Percentiles rank a stretch among this genome's conserved stretches.
These are phyloP conservation scores for Leucocoprinus leucothites DNA, from an alignment of 768 basidiomycete species.

Conservation along the genomic window DNA sequence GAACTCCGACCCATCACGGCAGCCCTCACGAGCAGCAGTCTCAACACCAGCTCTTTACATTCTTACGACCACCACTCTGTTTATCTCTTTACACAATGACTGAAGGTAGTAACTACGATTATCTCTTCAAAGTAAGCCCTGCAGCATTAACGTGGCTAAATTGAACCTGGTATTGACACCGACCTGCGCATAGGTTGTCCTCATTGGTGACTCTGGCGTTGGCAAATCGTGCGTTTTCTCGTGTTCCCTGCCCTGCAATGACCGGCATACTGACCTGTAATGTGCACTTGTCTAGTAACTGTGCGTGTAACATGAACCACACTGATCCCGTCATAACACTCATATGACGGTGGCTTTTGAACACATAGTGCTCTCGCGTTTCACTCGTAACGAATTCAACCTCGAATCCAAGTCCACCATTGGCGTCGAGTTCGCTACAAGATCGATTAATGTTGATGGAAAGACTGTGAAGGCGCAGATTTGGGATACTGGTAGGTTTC, in stretches of 20 bases:
- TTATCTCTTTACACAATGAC: slow-evolving; percentile 52
- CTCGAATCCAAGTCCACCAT: slow-evolving; percentile 99
- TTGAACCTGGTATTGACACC: slow-evolving; percentile 8
- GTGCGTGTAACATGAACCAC: slow-evolving; percentile 37
- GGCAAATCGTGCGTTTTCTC: slow-evolving; percentile 94
- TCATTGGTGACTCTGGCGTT: slow-evolving; percentile 98
- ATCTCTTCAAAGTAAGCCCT: slow-evolving; percentile 88
- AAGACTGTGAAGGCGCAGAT: slow-evolving; percentile 99
- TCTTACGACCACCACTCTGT: slow-evolving; percentile 10
- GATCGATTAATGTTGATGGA: slow-evolving; percentile 91
- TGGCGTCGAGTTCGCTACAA: slow-evolving; percentile 97
- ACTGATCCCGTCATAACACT: slow-evolving; percentile 11
- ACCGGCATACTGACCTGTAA: slow-evolving; percentile 11
- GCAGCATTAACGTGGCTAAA: not conserved
- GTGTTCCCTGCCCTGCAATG: too few relatives aligned
- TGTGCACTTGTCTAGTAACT: slow-evolving; percentile 43
- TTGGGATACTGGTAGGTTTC: slow-evolving; percentile 90
- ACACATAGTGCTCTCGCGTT: slow-evolving; percentile 90
- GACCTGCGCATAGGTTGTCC: slow-evolving; percentile 68
- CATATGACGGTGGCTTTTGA: slow-evolving; percentile 7
- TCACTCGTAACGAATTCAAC: slow-evolving; percentile 99
- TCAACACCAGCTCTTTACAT: not conserved
- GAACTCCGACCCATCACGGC: slow-evolving; percentile 9
- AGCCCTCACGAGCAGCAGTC: not conserved
- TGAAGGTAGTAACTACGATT: slow-evolving; percentile 96